phyloP scores from a whole-genome alignment of 371 early-diverging fungal species.

The Mortierella polycephala region DNA sequence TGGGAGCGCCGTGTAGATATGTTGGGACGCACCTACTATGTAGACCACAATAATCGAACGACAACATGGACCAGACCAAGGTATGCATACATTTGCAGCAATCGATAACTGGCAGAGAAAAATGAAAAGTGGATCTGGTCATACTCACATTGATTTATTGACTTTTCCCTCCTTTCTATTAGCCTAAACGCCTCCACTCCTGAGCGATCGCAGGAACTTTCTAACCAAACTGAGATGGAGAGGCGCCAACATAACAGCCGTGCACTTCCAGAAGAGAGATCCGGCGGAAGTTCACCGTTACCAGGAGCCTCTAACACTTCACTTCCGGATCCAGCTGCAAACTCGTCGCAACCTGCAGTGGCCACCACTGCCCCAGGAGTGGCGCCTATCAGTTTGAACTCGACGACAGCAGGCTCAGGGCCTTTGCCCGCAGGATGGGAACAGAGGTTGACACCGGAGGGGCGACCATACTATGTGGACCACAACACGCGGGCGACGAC shows the following conservation, averaged over 20 bases:
- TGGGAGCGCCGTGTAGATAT: conserved; percentile 78
- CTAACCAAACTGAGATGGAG: conserved; percentile 73
- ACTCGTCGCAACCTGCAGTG: conserved; percentile 30
- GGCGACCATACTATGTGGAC: conserved; percentile 95
- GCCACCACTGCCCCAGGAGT: conserved; percentile 47
- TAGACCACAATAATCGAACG: conserved; percentile 72
- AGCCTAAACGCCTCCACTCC: conserved; percentile 46
- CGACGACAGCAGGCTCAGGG: conserved; percentile 76
- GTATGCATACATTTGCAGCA: background rate
- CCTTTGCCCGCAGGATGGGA: conserved; percentile 95
- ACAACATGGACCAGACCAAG: conserved; percentile 77
- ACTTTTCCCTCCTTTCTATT: background rate
- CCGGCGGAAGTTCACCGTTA: conserved; percentile 36
- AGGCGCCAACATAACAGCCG: conserved; percentile 80
- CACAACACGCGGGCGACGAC: conserved; percentile 96
- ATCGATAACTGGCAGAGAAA: background rate
- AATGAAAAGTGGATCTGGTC: background rate
- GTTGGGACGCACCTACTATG: conserved; percentile 73
- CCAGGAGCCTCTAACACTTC: conserved; percentile 27
- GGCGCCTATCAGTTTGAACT: conserved; percentile 57
- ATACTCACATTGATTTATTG: background rate
- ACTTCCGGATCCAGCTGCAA: conserved; percentile 39
- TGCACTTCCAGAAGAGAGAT: conserved; percentile 74
- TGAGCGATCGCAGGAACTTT: conserved; percentile 60
- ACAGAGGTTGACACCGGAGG: conserved; percentile 87